A percentile compares a stretch with the other conserved stretches of the same genome.
Conservation (phyloP, 2,329 filamentous ascomycete genomes). For the Botrytis paeoniae region DNA sequence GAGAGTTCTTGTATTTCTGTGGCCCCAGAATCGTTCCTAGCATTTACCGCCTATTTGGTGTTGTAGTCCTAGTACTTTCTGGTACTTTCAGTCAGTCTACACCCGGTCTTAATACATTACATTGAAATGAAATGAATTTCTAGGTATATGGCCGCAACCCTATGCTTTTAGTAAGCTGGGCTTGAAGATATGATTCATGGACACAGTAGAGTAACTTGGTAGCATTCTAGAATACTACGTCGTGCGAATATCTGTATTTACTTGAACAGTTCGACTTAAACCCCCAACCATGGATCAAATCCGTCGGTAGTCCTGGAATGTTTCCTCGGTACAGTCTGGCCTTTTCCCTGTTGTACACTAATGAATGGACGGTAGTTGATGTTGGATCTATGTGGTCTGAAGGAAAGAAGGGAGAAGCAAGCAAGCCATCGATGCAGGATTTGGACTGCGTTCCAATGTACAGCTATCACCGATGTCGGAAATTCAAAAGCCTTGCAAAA, state of each 20-base stretch:
- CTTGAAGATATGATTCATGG: not conserved
- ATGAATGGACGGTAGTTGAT: not conserved
- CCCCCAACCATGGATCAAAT: not conserved
- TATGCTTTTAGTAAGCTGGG: not conserved
- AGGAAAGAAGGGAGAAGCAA: not conserved
- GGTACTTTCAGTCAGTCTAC: not conserved
- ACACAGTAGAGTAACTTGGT: not conserved
- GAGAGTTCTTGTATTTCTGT: conserved; percentile 1
- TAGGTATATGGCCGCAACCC: not conserved
- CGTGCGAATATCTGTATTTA: not conserved
- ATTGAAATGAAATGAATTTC: not conserved
- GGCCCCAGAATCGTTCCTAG: not conserved
- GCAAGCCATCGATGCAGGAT: not conserved
- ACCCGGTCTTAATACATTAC: not conserved
- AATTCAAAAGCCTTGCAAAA: not conserved
- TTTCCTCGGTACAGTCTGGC: not conserved
- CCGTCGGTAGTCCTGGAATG: not conserved
- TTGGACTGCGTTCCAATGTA: not conserved
- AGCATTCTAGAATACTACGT: not conserved
- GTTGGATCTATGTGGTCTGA: not conserved
- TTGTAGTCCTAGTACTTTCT: not conserved
- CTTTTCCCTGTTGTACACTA: not conserved
- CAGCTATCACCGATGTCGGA: not conserved
- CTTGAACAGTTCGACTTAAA: not conserved
- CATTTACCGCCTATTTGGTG: not conserved